Evolutionary conservation across 2,329 filamentous ascomycete genomes (phyloP), one percentile per base, ranked within the genome.

Genomic region (Aureobasidium sp.): DNA sequence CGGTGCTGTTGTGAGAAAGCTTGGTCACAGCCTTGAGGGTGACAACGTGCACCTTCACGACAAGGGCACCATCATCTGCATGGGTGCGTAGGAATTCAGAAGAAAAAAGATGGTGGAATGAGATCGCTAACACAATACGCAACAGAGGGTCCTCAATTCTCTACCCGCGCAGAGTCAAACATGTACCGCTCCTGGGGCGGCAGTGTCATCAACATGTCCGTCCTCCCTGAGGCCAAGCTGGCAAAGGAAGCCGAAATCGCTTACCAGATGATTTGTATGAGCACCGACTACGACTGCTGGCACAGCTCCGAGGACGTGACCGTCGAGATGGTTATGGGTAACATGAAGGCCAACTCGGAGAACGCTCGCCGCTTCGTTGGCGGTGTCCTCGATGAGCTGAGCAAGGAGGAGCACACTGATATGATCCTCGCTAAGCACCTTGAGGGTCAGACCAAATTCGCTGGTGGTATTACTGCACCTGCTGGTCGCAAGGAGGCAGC

Each of bases 211-310:
- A 97, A 97, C 84, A 99, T 99, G 94, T 96, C 90, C 48, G 88
- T 88, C 15, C 83, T 99, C 17, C 94, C 94, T 23, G 94, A 99
- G 79, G 89, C 93, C 55, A 99, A 99, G 82, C 86, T 99, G 23
- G 94, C 94, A 10, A 87, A 90, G 60, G 94, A 99, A 79, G 94
- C 94, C 27, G 94, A 99, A 80, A 89, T 99, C 69, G 89, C 88
- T 39, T 97, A 97, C 77, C 91, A 96, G 79, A 95, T 97, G 84
- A 96, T 99, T 71, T 96, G 93, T 82, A 99, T 99, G 94, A 90
- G 91, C 37, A 99, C 94, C 32, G 94, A 99, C 80, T 99, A 99
- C 76, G 94, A 99, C 80, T 97, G 93, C 85, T 99, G 94, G 94
- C 89, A 92, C 73, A 86, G 84, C 23, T 84, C 83, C 53, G 90